These are phyloP conservation scores for Aspergillus sp. DNA, from an alignment of 2,329 filamentous ascomycete genomes.

Conservation along the genomic window DNA sequence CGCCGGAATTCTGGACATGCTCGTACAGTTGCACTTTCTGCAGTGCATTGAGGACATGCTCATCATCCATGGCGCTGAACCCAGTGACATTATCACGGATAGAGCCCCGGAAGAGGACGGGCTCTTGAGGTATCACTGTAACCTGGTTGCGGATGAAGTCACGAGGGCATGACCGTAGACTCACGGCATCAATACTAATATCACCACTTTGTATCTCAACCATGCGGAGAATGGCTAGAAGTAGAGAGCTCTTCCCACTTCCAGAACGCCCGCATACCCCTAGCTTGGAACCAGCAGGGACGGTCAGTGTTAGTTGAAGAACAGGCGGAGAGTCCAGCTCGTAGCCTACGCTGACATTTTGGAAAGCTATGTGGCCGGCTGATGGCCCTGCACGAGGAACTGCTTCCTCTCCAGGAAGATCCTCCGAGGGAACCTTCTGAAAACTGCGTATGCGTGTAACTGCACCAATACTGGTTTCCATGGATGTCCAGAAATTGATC, in stretches of 20 bases:
- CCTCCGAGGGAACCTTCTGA: not conserved
- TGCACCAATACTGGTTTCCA: constrained; percentile 1
- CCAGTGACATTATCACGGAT: not conserved
- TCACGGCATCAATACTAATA: not conserved
- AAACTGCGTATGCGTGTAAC: not conserved
- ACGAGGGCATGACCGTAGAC: not conserved
- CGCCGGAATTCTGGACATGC: not conserved
- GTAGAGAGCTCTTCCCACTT: constrained; percentile 1
- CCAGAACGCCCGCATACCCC: not conserved
- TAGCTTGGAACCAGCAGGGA: not conserved
- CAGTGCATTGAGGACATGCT: not conserved
- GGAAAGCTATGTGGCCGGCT: not conserved
- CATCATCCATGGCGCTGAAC: not conserved
- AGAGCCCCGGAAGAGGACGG: not conserved
- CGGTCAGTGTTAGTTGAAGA: not conserved
- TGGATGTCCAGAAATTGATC: constrained; percentile 1
- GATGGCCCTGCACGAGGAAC: not conserved
- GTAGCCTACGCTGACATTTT: not conserved
- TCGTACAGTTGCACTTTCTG: not conserved
- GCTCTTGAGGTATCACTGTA: not conserved
- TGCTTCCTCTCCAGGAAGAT: not conserved
- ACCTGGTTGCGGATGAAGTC: not conserved
- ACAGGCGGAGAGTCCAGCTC: not conserved
- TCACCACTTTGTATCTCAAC: not conserved
- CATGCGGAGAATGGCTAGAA: not conserved